Conservation (phyloP, 768 basidiomycete genomes). For the Phylloporus rhodoxanthus region DNA sequence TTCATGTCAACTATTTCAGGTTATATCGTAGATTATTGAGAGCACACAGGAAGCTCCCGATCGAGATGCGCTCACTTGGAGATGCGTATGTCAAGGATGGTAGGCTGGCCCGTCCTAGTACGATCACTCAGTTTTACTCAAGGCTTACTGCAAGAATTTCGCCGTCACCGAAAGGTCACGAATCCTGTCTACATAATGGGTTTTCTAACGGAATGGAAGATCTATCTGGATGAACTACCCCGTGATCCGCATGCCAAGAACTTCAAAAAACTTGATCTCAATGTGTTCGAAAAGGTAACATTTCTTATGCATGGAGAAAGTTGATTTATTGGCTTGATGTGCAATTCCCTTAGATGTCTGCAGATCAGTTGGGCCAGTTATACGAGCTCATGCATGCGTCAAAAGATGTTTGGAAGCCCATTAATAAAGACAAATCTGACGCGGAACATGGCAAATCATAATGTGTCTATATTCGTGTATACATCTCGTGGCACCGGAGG, state of each 20-base stretch:
- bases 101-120: constrained; percentile 26
- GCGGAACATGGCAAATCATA: constrained; percentile 9
- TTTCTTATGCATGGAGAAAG: background rate
- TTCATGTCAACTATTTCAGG: constrained; percentile 33
- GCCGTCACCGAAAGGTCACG: constrained; percentile 66
- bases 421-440: constrained; percentile 12
- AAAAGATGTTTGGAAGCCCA: constrained; percentile 79
- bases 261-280: constrained; percentile 67
- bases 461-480: background rate
- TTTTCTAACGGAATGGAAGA: constrained; percentile 93
- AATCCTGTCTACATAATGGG: constrained; percentile 92
- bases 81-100: constrained; percentile 83
- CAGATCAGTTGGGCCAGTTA: constrained; percentile 86
- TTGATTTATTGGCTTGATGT: background rate
- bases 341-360: constrained; percentile 58
- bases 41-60: constrained; percentile 66
- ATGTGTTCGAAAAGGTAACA: constrained; percentile 67
- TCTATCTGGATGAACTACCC: constrained; percentile 75
- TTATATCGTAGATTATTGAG: constrained; percentile 76
- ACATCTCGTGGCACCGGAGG: background rate
- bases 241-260: constrained; percentile 32
- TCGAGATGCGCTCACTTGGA: constrained; percentile 79
- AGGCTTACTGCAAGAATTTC: constrained; percentile 61
- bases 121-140: constrained; percentile 2
- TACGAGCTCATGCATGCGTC: constrained; percentile 93